Evolutionary conservation across 495 filamentous ascomycete genomes (phyloP).

Genomic region (Penicillium nucicola): DNA sequence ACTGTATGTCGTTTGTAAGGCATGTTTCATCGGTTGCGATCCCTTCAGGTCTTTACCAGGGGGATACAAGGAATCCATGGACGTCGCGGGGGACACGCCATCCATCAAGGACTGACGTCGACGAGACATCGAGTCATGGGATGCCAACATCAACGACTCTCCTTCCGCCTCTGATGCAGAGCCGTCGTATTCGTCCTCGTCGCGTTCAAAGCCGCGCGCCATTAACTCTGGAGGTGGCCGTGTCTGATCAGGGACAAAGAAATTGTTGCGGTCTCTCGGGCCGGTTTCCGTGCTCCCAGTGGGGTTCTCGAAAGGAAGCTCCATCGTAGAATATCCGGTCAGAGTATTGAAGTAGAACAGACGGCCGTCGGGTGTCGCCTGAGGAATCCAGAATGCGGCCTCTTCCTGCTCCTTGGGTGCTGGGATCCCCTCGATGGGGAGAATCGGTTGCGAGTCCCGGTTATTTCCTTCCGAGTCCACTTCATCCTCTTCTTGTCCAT

Average conservation of each 20-base stretch:
- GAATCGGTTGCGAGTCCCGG: slow-evolving; percentile 51
- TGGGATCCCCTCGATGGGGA: slow-evolving; percentile 65
- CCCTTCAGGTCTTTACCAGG: slow-evolving; percentile 22
- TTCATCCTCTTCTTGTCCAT: slow-evolving; percentile 62
- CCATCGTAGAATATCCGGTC: slow-evolving; percentile 88
- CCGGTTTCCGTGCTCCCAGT: slow-evolving; percentile 76
- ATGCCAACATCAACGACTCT: slow-evolving; percentile 55
- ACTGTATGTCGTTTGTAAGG: slow-evolving; percentile 22
- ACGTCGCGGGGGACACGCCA: slow-evolving; percentile 82
- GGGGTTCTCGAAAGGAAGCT: slow-evolving; percentile 89
- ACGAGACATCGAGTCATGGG: slow-evolving; percentile 56
- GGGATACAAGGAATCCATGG: slow-evolving; percentile 81
- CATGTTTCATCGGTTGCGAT: slow-evolving; percentile 14
- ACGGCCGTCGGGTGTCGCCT: slow-evolving; percentile 89
- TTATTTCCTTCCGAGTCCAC: slow-evolving; percentile 60
- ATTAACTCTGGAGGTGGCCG: slow-evolving; percentile 90
- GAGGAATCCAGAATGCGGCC: slow-evolving; percentile 96
- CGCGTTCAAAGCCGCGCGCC: slow-evolving; percentile 74
- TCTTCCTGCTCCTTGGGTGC: slow-evolving; percentile 72
- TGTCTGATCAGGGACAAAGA: slow-evolving; percentile 85
- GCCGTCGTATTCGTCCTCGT: slow-evolving; percentile 81
- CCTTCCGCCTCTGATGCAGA: slow-evolving; percentile 87
- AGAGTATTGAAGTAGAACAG: slow-evolving; percentile 98
- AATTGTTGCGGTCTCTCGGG: slow-evolving; percentile 80
- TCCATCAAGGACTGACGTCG: slow-evolving; percentile 67